phyloP scores from a whole-genome alignment of 768 basidiomycete species.

The Guyanaporus albipodus region DNA sequence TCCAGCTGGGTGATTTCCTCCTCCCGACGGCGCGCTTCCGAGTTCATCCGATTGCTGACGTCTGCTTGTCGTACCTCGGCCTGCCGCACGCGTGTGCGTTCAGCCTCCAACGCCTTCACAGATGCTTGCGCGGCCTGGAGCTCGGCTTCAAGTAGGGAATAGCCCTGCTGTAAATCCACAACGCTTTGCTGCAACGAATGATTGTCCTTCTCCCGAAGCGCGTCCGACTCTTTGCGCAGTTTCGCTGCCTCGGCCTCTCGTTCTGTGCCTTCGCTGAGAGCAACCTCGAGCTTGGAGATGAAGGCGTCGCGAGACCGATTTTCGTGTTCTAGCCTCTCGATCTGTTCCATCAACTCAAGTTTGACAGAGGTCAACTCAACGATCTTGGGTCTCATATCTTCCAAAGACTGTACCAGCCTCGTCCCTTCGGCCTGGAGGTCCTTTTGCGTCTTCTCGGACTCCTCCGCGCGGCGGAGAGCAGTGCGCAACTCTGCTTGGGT shows the following conservation, averaged over 20 bases:
- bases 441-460: conserved; percentile 67
- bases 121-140: conserved; percentile 51
- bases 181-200: conserved; percentile 45
- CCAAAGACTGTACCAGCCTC: conserved; percentile 73
- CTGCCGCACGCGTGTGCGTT: conserved; percentile 58
- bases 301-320: conserved; percentile 52
- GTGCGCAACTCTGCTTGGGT: conserved; percentile 62
- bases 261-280: conserved; percentile 51
- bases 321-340: conserved; percentile 51
- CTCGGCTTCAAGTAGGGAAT: conserved; percentile 58
- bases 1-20: conserved; percentile 53
- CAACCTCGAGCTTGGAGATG: conserved; percentile 60
- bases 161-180: conserved; percentile 59
- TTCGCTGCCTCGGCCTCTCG: conserved; percentile 45
- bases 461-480: conserved; percentile 65
- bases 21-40: conserved; percentile 42
- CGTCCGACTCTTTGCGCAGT: conserved; percentile 42
- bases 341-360: conserved; percentile 62
- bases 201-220: conserved; percentile 51
- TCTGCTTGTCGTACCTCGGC: conserved; percentile 51
- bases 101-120: conserved; percentile 57
- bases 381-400: conserved; percentile 84
- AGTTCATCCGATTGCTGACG: conserved; percentile 53
- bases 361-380: conserved; percentile 74
- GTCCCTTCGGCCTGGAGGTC: conserved; percentile 75